Evolutionary conservation across 2,329 filamentous ascomycete species (phyloP), one percentile per base, ranked within the genome.

Genomic region (Myriosclerotinia duriaeana): DNA sequence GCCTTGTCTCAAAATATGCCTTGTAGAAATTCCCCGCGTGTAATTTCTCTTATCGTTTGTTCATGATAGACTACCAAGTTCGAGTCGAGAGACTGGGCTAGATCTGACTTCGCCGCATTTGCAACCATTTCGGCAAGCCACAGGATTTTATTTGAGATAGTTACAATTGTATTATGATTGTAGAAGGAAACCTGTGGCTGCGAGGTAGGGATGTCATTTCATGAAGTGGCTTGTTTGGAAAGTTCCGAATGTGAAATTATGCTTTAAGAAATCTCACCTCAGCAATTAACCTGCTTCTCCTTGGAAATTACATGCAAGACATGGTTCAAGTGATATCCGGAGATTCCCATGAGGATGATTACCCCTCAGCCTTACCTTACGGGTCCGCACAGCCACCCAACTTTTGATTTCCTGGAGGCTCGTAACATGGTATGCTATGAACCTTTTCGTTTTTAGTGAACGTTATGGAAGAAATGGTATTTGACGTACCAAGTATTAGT

Each of bases 331-430:
- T 50, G 58, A 50, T 17, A 17, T 36, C 30, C 3, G 20, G n/a
- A 40, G 30, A 22, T 9, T 50, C 5, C 14, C 9, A 22, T 42
- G 22, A 34, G 8, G 5, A 50, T 38, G 20, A 48, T 26, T 26
- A 50, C 44, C 30, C 44, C 44, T 50, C 58, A 38, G 58, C 58
- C 58, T 61, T 61, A 50, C 34, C n/a, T 61, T 61, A 38, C 20
- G 46, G 44, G 34, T 36, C 34, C 44, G 44, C 58, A 50, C 44
- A 60, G 58, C 58, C 58, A 26, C 58, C 26, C n/a, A n/a, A 20
- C 20, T 7, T 22, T 9, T 40, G 2, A 15, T 22, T 0, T 7
- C 22, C 7, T 11, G 11, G 44, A 60, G 22, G 44, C 42, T 38
- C 20, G 58, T 38, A 38, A 38, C 11, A 38, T 36, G 34, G 2